Percentiles rank a stretch among this genome's conserved stretches.
phyloP scores from a whole-genome alignment of 2,329 filamentous ascomycete genomes.

The Penicillium hordei region DNA sequence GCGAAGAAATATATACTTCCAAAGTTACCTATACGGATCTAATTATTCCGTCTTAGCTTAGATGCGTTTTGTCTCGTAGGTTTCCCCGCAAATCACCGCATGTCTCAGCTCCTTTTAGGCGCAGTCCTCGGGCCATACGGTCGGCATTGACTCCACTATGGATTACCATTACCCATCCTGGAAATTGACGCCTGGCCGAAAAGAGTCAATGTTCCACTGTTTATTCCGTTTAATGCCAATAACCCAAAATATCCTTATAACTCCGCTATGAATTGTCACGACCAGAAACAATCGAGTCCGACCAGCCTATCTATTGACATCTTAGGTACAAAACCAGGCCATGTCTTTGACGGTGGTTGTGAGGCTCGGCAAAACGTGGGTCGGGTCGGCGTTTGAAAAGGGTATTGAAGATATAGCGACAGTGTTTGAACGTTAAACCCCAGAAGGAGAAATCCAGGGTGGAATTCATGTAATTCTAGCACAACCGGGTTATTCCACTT shows the following conservation, averaged over 20 bases:
- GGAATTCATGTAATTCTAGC: not conserved
- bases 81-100: not conserved
- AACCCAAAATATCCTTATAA: not conserved
- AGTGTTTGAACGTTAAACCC: not conserved
- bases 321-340: not conserved
- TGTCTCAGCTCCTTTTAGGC: not conserved
- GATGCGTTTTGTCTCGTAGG: not conserved
- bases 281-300: not conserved
- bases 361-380: not conserved
- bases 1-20: not conserved
- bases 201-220: not conserved
- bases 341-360: not conserved
- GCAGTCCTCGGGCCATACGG: not conserved
- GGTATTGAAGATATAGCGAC: not conserved
- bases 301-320: not conserved
- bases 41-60: not conserved
- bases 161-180: not conserved
- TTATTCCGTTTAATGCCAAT: not conserved
- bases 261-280: not conserved
- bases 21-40: not conserved
- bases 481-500: not conserved
- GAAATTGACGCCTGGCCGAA: not conserved
- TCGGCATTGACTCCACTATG: not conserved
- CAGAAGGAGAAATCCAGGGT: not conserved
- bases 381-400: not conserved